Percentiles rank a stretch among this genome's conserved stretches.
Evolutionary conservation across 495 filamentous ascomycete species (phyloP).

Genomic region (Pyronema omphalodes): DNA sequence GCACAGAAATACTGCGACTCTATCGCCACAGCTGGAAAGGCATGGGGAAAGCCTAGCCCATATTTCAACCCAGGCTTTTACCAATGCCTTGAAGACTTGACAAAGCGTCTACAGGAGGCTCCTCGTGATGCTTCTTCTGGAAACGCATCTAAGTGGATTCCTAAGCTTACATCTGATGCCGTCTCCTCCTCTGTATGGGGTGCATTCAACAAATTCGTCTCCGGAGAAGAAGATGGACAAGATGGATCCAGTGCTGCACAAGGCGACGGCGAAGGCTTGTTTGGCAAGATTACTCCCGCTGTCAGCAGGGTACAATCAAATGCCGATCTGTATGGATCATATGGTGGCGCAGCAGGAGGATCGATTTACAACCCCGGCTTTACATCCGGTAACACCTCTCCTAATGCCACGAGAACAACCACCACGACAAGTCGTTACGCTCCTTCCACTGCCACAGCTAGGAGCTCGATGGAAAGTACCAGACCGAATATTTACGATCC

Average conservation of each 20-base stretch:
- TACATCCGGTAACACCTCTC: slow-evolving; percentile 1
- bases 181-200: slow-evolving; percentile 75
- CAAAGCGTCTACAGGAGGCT: slow-evolving; percentile 61
- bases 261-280: slow-evolving; percentile 47
- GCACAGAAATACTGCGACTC: slow-evolving; percentile 83
- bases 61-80: slow-evolving; percentile 67
- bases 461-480: slow-evolving; percentile 7
- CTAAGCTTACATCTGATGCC: slow-evolving; percentile 85
- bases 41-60: slow-evolving; percentile 62
- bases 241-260: slow-evolving; percentile 37
- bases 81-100: slow-evolving; percentile 61
- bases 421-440: not conserved
- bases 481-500: not conserved
- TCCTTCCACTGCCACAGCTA: slow-evolving; percentile 4
- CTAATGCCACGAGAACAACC: slow-evolving; percentile 8
- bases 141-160: slow-evolving; percentile 48
- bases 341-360: slow-evolving; percentile 3
- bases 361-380: slow-evolving; percentile 3
- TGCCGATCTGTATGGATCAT: slow-evolving; percentile 50
- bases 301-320: slow-evolving; percentile 65
- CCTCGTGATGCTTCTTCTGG: slow-evolving; percentile 48
- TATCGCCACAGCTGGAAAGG: slow-evolving; percentile 58
- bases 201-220: slow-evolving; percentile 85
- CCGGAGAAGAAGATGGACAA: slow-evolving; percentile 59
- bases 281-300: slow-evolving; percentile 58